These are phyloP conservation scores for Ziziphus jujuba DNA, from an alignment of 306 rosid species.

Conservation along the genomic window DNA sequence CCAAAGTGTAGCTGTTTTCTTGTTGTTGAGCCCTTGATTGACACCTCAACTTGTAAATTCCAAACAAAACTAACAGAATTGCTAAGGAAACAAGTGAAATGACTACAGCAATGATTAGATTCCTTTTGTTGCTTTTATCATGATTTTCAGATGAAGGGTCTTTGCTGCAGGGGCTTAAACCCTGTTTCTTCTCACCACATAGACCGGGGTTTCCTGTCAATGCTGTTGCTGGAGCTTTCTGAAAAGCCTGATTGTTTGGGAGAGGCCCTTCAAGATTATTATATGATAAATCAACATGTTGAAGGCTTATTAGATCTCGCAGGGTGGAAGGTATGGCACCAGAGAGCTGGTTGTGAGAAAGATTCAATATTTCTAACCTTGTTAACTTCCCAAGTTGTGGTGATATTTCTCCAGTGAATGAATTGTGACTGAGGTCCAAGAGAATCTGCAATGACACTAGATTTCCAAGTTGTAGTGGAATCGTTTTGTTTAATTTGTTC, in stretches of 20 bases:
- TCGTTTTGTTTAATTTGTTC: slow-evolving; percentile 45
- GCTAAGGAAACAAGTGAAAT: no score
- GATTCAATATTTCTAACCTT: slow-evolving; percentile 48
- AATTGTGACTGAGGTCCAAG: slow-evolving; percentile 68
- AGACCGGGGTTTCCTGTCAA: slow-evolving; percentile 52
- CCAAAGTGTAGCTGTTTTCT: no score
- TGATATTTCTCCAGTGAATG: slow-evolving; percentile 52
- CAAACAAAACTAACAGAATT: no score
- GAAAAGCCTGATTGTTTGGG: slow-evolving; percentile 42
- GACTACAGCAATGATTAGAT: no score
- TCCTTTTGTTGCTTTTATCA: slow-evolving; percentile 25
- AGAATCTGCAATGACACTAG: slow-evolving; percentile 30
- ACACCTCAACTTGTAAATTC: no score
- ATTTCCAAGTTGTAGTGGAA: slow-evolving; percentile 57
- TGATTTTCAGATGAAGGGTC: slow-evolving; percentile 8
- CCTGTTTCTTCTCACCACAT: no score
- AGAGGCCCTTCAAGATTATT: slow-evolving; percentile 55
- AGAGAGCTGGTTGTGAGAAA: slow-evolving; percentile 58
- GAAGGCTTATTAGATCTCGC: slow-evolving; percentile 37
- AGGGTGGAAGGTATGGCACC: slow-evolving; percentile 51
- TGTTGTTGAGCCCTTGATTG: no score
- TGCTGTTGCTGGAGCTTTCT: slow-evolving; percentile 33
- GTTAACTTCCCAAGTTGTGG: slow-evolving; percentile 41
- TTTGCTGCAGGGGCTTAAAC: no score
- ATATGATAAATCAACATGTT: slow-evolving; percentile 54